phyloP scores from a whole-genome alignment of 225 moss, liverwort and hornwort species.

The Pseudisothecium myosuroides region DNA sequence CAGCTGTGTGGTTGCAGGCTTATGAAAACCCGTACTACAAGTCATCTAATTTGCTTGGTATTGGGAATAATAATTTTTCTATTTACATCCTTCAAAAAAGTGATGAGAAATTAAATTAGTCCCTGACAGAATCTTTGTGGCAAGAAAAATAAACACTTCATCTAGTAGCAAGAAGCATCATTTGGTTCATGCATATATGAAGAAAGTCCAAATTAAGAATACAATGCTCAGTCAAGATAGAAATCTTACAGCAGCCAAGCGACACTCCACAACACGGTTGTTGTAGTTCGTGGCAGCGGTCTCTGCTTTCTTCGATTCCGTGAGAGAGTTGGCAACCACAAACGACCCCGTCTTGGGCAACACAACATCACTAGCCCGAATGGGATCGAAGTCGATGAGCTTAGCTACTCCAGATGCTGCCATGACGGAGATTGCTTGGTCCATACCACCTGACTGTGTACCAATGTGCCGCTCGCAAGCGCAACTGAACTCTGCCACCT shows the following conservation, averaged over 20 bases:
- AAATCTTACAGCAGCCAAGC: conserved; percentile 71
- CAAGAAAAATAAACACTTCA: too few relatives aligned
- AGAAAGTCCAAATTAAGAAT: background rate
- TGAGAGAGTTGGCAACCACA: conserved; percentile 92
- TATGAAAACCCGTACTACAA: background rate
- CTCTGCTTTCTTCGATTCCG: conserved; percentile 91
- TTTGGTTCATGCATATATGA: background rate
- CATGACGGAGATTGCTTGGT: conserved; percentile 97
- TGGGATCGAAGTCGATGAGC: conserved; percentile 79
- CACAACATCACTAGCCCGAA: conserved; percentile 72
- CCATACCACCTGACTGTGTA: conserved; percentile 96
- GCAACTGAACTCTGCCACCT: conserved; percentile 83
- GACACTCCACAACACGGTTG: conserved; percentile 94
- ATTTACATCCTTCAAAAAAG: background rate
- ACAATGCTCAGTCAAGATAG: background rate
- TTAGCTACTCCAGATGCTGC: conserved; percentile 79
- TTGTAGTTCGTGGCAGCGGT: conserved; percentile 95
- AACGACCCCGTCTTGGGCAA: conserved; percentile 63
- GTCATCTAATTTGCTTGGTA: background rate
- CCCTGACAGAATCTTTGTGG: background rate
- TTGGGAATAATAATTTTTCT: background rate
- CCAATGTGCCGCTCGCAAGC: conserved; percentile 92
- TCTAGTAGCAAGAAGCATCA: background rate
- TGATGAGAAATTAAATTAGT: background rate
- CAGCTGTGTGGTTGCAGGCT: background rate